phyloP scores from a whole-genome alignment of 371 early-diverging fungal genomes.

The Entomophthora muscae region DNA sequence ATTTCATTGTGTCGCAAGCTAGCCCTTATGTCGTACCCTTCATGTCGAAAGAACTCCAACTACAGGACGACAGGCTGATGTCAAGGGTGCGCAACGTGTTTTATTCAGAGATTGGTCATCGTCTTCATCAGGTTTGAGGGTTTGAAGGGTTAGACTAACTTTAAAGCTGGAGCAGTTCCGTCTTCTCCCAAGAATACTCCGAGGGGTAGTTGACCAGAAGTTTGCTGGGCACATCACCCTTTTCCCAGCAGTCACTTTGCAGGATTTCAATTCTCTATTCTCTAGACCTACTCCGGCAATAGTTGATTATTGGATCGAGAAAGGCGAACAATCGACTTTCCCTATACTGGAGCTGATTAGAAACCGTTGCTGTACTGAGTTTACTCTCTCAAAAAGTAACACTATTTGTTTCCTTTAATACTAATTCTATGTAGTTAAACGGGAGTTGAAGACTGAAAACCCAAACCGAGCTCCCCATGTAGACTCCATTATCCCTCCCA shows the following conservation, averaged over 20 bases:
- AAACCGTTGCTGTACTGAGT: constrained; percentile 54
- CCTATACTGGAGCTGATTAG: constrained; percentile 50
- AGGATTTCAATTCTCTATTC: constrained; percentile 52
- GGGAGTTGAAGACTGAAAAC: neutral
- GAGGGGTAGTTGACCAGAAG: constrained; percentile 35
- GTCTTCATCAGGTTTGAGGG: constrained; percentile 30
- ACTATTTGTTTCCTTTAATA: neutral
- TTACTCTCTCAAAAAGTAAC: constrained; percentile 39
- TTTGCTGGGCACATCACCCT: constrained; percentile 50
- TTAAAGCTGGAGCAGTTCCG: constrained; percentile 32
- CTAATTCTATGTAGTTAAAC: neutral
- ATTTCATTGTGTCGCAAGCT: constrained; percentile 57
- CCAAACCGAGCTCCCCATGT: neutral
- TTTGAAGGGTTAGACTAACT: too few relatives aligned
- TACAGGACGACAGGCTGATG: constrained; percentile 23
- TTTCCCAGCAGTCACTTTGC: constrained; percentile 25
- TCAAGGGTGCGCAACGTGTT: constrained; percentile 24
- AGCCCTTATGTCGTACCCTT: constrained; percentile 44
- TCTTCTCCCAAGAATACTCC: constrained; percentile 30
- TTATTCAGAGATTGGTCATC: constrained; percentile 35
- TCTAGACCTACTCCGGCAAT: constrained; percentile 52
- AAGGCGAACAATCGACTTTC: constrained; percentile 74
- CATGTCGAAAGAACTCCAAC: constrained; percentile 27
- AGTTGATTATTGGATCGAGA: constrained; percentile 57
- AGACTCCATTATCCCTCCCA: neutral